Evolutionary conservation across 2,329 filamentous ascomycete genomes (phyloP).

Genomic region (Colletotrichum liaoningense): DNA sequence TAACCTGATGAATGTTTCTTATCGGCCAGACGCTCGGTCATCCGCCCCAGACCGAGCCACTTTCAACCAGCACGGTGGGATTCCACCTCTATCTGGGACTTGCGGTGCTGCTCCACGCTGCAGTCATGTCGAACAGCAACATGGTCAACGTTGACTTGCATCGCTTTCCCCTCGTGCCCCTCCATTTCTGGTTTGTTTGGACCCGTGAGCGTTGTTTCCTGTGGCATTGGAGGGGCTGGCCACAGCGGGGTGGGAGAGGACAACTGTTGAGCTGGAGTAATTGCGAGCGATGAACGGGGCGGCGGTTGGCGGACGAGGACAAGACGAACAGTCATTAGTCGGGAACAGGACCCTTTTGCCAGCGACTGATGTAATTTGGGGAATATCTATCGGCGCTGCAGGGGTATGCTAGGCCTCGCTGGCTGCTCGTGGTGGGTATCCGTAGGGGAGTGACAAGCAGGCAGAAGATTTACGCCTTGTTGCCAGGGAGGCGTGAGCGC

Average conservation of each 20-base stretch:
- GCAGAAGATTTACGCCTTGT: not conserved
- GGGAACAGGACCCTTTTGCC: constrained; percentile 10
- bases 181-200: not conserved
- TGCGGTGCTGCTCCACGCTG: not conserved
- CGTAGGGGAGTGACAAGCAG: not conserved
- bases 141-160: constrained; percentile 12
- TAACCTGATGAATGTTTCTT: not conserved
- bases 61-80: not conserved
- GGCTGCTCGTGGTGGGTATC: not conserved
- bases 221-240: not conserved
- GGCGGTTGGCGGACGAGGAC: not conserved
- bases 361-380: constrained; percentile 18
- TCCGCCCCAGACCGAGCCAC: constrained; percentile 5
- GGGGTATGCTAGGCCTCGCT: constrained; percentile 19
- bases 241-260: not conserved
- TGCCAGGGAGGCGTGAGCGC: constrained; percentile 13
- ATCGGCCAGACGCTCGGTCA: not conserved
- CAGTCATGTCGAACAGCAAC: constrained; percentile 11
- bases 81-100: not conserved
- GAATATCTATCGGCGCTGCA: constrained; percentile 8
- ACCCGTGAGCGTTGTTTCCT: not conserved
- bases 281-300: not conserved
- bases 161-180: constrained; percentile 8
- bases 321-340: constrained; percentile 15
- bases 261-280: not conserved